Base-by-base conservation (phyloP, 768 basidiomycete genomes). In the Ramaria rubella region DNA sequence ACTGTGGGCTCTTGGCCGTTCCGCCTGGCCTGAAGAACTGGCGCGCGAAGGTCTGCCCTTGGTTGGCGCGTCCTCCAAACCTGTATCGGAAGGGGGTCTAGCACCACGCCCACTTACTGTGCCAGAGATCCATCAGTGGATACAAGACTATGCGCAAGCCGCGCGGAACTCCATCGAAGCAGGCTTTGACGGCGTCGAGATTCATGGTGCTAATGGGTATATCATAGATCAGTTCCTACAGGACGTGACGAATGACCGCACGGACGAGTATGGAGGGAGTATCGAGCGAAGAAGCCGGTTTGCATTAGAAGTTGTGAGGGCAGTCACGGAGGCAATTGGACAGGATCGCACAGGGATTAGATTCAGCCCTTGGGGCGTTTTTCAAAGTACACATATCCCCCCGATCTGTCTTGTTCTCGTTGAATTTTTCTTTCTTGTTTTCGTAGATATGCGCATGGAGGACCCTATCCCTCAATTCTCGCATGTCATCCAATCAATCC, bases 181-280 rank as follows among this genome's bases (percentile, higher is more conserved):
- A 26, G 86, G 83, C 0, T 88, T 88, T 59, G 86, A 89, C 58
- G 87, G 85, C 14, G 72, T 81, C 4, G 81, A 84, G 68, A 59
- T 62, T n/a, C 61, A 62, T 38, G 71, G 72, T 15, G 75, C 75
- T 9, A 72, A 71, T 52, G 77, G 77, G 1, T 75, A 71, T 59
- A 57, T 83, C 11, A 54, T 76, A 15, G 81, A 87, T 62, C 82
- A 87, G 64, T 86, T 87, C 72, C 58, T 82, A 9, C 81, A 85
- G 61, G 72, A 77, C 26, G 64, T 72, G n/a, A 72, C 71, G 33
- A 87, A 87, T 67, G 62, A 74, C 4, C 75, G 85, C 15, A 80
- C 76, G 6, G 86, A 88, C 64, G 69, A 75, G 44, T 90, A 85
- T 65, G 87, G 87, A 0, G 87, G 88, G 2, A 77, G 76, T 44